A percentile compares a stretch with the other conserved stretches of the same genome.
These are phyloP conservation scores for Teunomyces lycoperdinae DNA, from an alignment of 805 yeast genomes.

Conservation along the genomic window DNA sequence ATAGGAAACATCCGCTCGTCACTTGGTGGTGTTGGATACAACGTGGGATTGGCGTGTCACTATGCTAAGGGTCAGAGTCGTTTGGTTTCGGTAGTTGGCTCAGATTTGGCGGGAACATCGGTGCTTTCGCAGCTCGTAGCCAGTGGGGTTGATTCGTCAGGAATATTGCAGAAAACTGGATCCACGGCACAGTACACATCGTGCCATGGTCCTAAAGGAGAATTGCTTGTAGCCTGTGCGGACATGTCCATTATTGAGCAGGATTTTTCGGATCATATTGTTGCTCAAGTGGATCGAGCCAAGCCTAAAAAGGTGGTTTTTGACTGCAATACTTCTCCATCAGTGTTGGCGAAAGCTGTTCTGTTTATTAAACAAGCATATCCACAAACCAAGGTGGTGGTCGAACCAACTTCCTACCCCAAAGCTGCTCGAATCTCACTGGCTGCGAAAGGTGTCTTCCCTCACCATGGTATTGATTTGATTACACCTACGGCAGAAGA, in stretches of 20 bases:
- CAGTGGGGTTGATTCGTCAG: constrained; percentile 32
- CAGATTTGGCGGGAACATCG: constrained; percentile 52
- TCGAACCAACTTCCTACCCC: constrained; percentile 76
- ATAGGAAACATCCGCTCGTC: constrained; percentile 60
- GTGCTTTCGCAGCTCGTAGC: constrained; percentile 29
- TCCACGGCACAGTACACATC: constrained; percentile 74
- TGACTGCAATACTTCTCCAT: constrained; percentile 64
- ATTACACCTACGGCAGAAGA: constrained; percentile 73
- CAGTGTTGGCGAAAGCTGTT: constrained; percentile 38
- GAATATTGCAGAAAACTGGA: constrained; percentile 26
- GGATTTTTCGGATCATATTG: constrained; percentile 41
- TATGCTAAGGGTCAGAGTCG: constrained; percentile 29
- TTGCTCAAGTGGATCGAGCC: constrained; percentile 34
- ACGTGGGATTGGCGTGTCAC: constrained; percentile 64
- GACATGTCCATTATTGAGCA: constrained; percentile 73
- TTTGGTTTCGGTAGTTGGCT: constrained; percentile 60
- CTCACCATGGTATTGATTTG: constrained; percentile 44
- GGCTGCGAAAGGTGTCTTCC: constrained; percentile 40
- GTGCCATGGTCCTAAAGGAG: constrained; percentile 60
- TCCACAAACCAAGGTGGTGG: constrained; percentile 35
- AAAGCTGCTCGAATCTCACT: constrained; percentile 53
- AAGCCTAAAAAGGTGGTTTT: constrained; percentile 52
- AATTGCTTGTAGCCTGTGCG: constrained; percentile 71
- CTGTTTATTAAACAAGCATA: constrained; percentile 11
- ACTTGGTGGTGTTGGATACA: constrained; percentile 84